Percentiles rank a stretch among this genome's conserved stretches.
Evolutionary conservation across 208 protist genomes (phyloP).

Genomic region (Novymonas esmeraldas): DNA sequence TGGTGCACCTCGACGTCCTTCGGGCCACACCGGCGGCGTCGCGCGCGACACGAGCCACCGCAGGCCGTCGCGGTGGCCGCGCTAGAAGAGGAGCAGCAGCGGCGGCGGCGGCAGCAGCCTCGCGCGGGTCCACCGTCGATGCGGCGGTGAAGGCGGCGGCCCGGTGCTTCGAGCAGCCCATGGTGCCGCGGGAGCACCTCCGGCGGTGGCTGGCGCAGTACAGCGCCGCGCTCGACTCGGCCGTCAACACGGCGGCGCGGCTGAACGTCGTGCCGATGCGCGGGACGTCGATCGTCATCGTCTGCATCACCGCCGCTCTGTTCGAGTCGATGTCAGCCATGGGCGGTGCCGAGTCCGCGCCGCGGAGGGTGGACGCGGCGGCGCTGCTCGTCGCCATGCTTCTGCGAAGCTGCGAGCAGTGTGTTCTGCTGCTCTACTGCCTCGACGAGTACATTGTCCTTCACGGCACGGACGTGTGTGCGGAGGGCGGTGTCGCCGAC

Average conservation of each 20-base stretch:
- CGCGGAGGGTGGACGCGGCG: conserved; percentile 68
- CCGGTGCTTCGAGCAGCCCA: conserved; percentile 19
- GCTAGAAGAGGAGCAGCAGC: neutral
- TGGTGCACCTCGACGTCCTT: conserved; percentile 6
- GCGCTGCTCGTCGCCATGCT: conserved; percentile 90
- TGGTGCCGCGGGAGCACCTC: conserved; percentile 5
- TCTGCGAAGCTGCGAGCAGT: conserved; percentile 87
- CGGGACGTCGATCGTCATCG: conserved; percentile 87
- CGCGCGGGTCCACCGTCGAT: neutral
- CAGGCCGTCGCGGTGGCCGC: neutral
- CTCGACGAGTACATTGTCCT: conserved; percentile 33
- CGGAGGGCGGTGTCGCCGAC: conserved; percentile 16
- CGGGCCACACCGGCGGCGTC: neutral
- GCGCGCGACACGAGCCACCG: conserved; percentile 1
- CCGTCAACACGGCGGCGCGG: conserved; percentile 73
- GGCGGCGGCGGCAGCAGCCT: neutral
- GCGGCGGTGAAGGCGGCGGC: neutral
- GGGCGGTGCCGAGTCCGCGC: conserved; percentile 14
- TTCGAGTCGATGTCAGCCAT: conserved; percentile 27
- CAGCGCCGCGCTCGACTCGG: conserved; percentile 65
- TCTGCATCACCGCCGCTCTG: conserved; percentile 51
- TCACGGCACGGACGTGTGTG: conserved; percentile 8
- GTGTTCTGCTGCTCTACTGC: conserved; percentile 59
- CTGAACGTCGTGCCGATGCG: conserved; percentile 92
- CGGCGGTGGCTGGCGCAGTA: conserved; percentile 12